phyloP scores from a whole-genome alignment of 352 stramenopile genomes.

The Pythium volutum region DNA sequence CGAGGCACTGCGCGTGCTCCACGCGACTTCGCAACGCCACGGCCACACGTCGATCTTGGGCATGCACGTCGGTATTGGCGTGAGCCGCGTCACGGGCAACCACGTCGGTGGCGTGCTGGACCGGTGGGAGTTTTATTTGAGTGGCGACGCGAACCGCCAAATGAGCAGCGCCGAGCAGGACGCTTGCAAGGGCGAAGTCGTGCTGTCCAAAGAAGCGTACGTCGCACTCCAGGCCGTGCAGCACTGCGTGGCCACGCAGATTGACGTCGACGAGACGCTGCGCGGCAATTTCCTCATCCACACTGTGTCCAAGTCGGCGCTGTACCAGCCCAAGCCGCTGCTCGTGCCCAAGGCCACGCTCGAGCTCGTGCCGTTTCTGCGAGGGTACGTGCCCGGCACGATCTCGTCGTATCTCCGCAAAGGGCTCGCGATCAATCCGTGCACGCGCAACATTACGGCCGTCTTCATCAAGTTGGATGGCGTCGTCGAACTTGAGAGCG shows the following conservation, averaged over 20 bases:
- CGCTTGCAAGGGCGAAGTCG: constrained; percentile 67
- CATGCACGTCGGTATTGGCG: constrained; percentile 84
- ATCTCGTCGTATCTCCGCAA: constrained; percentile 72
- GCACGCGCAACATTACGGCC: constrained; percentile 63
- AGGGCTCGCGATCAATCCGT: constrained; percentile 57
- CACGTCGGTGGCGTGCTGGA: constrained; percentile 81
- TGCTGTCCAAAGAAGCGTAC: constrained; percentile 59
- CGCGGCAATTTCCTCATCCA: constrained; percentile 55
- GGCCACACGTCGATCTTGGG: constrained; percentile 41
- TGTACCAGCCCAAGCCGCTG: constrained; percentile 9
- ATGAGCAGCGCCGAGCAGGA: constrained; percentile 74
- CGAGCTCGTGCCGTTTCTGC: constrained; percentile 56
- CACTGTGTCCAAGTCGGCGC: constrained; percentile 18
- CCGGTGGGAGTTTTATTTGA: constrained; percentile 87
- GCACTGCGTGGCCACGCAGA: constrained; percentile 22
- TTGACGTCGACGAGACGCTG: constrained; percentile 23
- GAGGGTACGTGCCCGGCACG: constrained; percentile 62
- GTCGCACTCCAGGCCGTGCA: constrained; percentile 30
- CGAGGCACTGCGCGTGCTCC: constrained; percentile 47
- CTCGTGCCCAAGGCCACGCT: constrained; percentile 22
- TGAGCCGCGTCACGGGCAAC: constrained; percentile 69
- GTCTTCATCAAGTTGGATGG: constrained; percentile 71
- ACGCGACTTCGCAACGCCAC: constrained; percentile 23
- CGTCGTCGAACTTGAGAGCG: constrained; percentile 42
- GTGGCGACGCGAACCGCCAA: constrained; percentile 76